Conservation (phyloP, 139 green algal species). For the Volvox reticuliferus region DNA sequence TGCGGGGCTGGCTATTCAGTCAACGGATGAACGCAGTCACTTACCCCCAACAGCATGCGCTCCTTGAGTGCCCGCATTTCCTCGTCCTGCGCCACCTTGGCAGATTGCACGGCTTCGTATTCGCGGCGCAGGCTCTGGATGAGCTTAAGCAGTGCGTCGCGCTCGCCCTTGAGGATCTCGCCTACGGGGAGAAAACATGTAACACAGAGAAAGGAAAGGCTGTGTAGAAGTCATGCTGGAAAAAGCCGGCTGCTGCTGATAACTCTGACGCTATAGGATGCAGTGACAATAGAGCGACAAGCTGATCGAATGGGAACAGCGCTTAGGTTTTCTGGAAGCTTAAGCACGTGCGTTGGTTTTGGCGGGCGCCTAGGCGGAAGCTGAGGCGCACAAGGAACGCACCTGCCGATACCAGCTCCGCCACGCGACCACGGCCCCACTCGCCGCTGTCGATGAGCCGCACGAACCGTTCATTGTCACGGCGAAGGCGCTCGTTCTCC, state of each 20-base stretch:
- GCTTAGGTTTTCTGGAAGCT: too few species aligned
- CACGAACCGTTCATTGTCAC: conserved; percentile 90
- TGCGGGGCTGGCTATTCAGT: too few species aligned
- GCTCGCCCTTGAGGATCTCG: conserved; percentile 84
- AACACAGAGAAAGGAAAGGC: too few species aligned
- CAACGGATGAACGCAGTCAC: too few species aligned
- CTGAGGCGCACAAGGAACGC: not conserved
- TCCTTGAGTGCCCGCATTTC: conserved; percentile 84
- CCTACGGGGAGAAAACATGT: conserved; percentile 42
- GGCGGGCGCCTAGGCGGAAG: too few species aligned
- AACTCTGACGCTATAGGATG: too few species aligned
- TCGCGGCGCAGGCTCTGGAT: conserved; percentile 78
- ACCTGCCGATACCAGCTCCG: conserved; percentile 65
- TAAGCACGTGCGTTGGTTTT: too few species aligned
- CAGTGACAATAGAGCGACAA: too few species aligned
- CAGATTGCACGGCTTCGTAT: conserved; percentile 74
- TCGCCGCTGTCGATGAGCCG: conserved; percentile 92
- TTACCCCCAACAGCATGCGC: conserved; percentile 73
- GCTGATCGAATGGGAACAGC: too few species aligned
- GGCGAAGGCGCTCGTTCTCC: conserved; percentile 85
- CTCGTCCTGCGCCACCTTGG: conserved; percentile 76
- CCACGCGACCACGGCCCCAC: conserved; percentile 80
- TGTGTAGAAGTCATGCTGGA: not conserved
- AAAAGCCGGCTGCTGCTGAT: not conserved
- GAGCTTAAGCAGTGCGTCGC: conserved; percentile 87